These are phyloP conservation scores for Usnea hakonensis DNA, from an alignment of 495 filamentous ascomycete species.

Conservation along the genomic window DNA sequence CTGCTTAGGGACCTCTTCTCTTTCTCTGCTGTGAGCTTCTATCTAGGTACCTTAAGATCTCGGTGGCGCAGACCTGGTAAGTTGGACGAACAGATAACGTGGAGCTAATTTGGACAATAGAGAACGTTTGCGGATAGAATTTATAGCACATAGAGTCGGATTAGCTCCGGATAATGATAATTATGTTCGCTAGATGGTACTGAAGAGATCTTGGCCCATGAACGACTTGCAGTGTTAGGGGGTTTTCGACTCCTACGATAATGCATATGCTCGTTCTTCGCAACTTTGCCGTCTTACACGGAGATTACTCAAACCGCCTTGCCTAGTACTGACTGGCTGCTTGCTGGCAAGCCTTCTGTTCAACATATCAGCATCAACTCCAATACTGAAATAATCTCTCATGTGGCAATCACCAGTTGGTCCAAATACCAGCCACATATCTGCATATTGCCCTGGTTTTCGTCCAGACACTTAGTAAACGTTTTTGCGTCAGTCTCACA, in stretches of 20 bases:
- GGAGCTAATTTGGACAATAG: background rate
- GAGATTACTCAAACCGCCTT: conserved; percentile 25
- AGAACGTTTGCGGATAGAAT: background rate
- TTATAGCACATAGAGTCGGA: background rate
- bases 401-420: conserved; percentile 56
- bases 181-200: background rate
- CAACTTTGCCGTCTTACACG: conserved; percentile 40
- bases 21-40: background rate
- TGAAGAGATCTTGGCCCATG: background rate
- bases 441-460: conserved; percentile 85
- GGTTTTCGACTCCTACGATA: background rate
- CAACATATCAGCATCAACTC: conserved; percentile 16
- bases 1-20: background rate
- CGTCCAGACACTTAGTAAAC: conserved; percentile 93
- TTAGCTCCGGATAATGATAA: background rate
- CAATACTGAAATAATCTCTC: conserved; percentile 5
- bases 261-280: background rate
- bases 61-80: background rate
- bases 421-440: conserved; percentile 98
- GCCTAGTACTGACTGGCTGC: conserved; percentile 78
- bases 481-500: conserved; percentile 72
- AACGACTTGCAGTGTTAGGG: background rate
- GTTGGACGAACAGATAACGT: background rate
- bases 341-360: conserved; percentile 84
- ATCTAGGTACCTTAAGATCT: background rate